phyloP scores from a whole-genome alignment of 2,329 filamentous ascomycete genomes.

The Arthrinium phaeospermum region DNA sequence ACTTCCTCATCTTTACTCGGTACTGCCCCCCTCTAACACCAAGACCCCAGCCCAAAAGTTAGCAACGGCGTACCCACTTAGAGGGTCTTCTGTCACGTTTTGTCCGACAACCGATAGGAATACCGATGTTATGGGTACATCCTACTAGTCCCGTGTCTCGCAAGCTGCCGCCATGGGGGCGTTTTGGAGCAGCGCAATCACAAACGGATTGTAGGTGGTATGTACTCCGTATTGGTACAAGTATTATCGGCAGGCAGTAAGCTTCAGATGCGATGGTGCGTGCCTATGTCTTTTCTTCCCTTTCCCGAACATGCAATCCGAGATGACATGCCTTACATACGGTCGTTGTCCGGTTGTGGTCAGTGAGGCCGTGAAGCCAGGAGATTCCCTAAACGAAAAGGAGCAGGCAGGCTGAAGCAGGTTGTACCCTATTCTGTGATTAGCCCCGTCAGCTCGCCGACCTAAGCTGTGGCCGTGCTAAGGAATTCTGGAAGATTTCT shows the following conservation, averaged over 20 bases:
- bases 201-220: conserved; percentile 1
- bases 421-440: neutral
- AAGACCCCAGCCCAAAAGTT: conserved; percentile 13
- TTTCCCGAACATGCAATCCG: neutral
- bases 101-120: conserved; percentile 14
- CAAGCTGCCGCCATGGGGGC: conserved; percentile 10
- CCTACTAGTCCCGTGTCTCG: neutral
- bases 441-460: conserved; percentile 7
- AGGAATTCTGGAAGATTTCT: conserved; percentile 16
- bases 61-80: conserved; percentile 5
- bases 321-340: neutral
- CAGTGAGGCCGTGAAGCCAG: neutral
- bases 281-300: neutral
- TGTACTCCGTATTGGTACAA: neutral
- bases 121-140: conserved; percentile 14
- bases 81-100: conserved; percentile 8
- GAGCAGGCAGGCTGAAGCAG: neutral
- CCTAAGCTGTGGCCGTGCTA: neutral
- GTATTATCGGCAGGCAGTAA: neutral
- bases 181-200: conserved; percentile 10
- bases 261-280: neutral
- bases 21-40: conserved; percentile 1
- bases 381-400: neutral
- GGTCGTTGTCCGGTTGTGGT: neutral
- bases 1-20: neutral